Conservation (phyloP, 2,329 filamentous ascomycete species). For the Epichloe gansuensis region DNA sequence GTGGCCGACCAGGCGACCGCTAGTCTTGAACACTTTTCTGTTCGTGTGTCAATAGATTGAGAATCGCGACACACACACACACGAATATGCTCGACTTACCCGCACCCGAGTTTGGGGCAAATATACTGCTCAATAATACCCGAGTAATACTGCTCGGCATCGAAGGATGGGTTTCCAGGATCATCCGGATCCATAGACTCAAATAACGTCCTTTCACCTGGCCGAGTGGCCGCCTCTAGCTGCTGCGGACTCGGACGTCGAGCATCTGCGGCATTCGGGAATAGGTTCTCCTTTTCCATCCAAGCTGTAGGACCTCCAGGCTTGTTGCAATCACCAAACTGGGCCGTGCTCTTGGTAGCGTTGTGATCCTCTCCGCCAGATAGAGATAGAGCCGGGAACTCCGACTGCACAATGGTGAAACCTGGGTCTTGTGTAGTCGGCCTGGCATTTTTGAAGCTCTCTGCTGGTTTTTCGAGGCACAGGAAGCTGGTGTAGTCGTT, state of each 20-base stretch:
- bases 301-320: not conserved
- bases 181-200: conserved; percentile 23
- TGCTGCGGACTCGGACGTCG: conserved; percentile 11
- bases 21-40: conserved; percentile 29
- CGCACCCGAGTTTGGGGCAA: conserved; percentile 42
- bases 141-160: conserved; percentile 34
- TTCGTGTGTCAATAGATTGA: not conserved
- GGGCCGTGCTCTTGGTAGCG: not conserved
- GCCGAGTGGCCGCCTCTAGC: conserved; percentile 7
- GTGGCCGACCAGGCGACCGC: conserved; percentile 25
- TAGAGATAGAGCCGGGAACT: not conserved
- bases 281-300: not conserved
- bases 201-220: conserved; percentile 6
- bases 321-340: not conserved
- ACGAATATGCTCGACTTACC: conserved; percentile 23
- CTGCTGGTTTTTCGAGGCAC: not conserved
- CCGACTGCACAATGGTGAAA: not conserved
- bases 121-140: conserved; percentile 30
- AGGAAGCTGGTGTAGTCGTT: conserved; percentile 17
- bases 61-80: not conserved
- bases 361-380: not conserved
- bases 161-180: conserved; percentile 35
- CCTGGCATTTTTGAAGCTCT: not conserved
- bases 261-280: conserved; percentile 8
- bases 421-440: not conserved